Evolutionary conservation across 1,139 yeast species (phyloP), one percentile per base, ranked within the genome.

Genomic region (Taphrina wiesneri): DNA sequence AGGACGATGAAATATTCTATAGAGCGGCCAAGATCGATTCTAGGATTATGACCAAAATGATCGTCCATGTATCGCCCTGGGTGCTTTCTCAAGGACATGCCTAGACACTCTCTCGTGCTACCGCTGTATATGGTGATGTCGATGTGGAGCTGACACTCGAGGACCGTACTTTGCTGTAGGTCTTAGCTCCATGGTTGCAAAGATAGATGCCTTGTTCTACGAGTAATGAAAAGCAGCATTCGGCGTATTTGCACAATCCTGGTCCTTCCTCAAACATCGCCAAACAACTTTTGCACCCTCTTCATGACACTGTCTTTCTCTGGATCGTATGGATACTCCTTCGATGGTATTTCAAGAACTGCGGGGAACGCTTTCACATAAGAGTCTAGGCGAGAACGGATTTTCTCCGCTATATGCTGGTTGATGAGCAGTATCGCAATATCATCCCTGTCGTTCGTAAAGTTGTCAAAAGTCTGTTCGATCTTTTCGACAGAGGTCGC

Each of bases 261-360:
- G 15, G 5, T 2, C 2, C 36, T 11, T 21, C 19, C 39, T 30
- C 36, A 60, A 15, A 60, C 64, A 60, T 65, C 67, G 7, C 67
- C 67, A 28, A 65, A 54, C 45, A 65, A 45, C 52, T 65, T 65
- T 30, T 96, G 88, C 36, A 93, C 99, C 76, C 96, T 87, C 79
- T 95, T 87, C 79, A 93, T 82, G 66, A 93, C 91, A 25, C 96
- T 88, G 77, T 93, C 99, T 85, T 92, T 95, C 77, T 92, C 98
- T 26, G 99, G 99, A 77, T 93, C 92, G 76, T 93, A 93, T 25
- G 99, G 99, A 76, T 93, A 98, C 75, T 93, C 99, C 80, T 93
- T 93, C 19, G 98, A 90, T 46, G 99, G 99, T 72, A 93, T 93
- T 78, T 93, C 99, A 74, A 93, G 82, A 63, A 93, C 86, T 2